Base-by-base conservation (phyloP, 2,329 filamentous ascomycete genomes). In the Cladophialophora psammophila region DNA sequence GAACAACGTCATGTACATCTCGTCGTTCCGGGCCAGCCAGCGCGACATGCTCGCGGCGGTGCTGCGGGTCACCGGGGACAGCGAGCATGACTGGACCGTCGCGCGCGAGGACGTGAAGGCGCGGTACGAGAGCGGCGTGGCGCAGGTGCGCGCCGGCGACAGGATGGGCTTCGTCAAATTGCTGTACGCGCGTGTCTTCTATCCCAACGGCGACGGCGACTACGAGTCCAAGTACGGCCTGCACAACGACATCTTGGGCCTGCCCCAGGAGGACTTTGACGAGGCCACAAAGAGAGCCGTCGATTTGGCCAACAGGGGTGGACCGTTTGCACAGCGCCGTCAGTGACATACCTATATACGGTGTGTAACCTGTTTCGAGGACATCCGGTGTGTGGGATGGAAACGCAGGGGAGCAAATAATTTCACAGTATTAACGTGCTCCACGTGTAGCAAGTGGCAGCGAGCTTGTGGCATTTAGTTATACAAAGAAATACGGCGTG, bases 21-120 rank as follows among this genome's bases (percentile, higher is more conserved):
- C 80, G 7, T 88, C 85, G 67, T 91, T 90, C 78, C 75, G 78
- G 10, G 71, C 88, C 67, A 86, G 77, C 66, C 90, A 92, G 75
- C 81, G 82, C 10, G 88, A 91, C 9, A 91, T 91, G 80, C 82
- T 91, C 62, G 83, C 85, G 45, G 84, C 83, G n/a, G 76, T 89
- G 12, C 82, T 88, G 72, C 83, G 85, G 0, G 88, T 88, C 3
- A 85, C 85, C 0, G 83, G 83, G 0, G 87, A 84, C 0, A 84
- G 78, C 1, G 85, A 88, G 45, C 77, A 76, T 0, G 88, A 91
- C 72, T 92, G 89, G 89, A 81, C 74, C 1, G 82, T 91, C 63
- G 79, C 74, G 1, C 76, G 82, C 7, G 83, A 88, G 76, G 71
- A 75, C 0, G 76, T 79, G 1, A 69, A 78, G 48, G 76, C 85